phyloP scores from a whole-genome alignment of 371 early-diverging fungal genomes.

The Mucor indicus region DNA sequence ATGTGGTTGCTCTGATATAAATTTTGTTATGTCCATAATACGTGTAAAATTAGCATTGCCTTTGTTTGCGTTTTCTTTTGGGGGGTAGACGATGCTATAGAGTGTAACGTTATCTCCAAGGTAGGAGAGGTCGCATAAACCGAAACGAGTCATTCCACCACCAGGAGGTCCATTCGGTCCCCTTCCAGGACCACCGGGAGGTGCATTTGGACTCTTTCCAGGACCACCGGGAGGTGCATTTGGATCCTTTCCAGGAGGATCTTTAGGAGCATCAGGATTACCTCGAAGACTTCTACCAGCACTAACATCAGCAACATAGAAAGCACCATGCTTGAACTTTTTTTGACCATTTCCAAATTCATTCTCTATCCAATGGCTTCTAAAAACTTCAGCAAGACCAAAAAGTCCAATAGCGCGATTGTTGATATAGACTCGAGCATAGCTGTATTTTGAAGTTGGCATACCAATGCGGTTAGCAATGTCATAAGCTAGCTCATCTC shows the following conservation, averaged over 20 bases:
- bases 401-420: constrained; percentile 31
- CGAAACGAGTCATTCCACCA: not conserved
- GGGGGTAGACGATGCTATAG: constrained; percentile 7
- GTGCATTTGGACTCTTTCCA: not conserved
- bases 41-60: constrained; percentile 9
- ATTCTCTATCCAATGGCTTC: constrained; percentile 31
- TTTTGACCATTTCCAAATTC: constrained; percentile 23
- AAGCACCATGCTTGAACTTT: constrained; percentile 18
- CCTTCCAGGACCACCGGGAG: not conserved
- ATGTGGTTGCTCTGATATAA: constrained; percentile 9
- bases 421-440: constrained; percentile 28
- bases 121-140: constrained; percentile 17
- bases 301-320: constrained; percentile 17
- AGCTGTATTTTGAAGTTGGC: constrained; percentile 35
- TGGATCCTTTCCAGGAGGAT: not conserved
- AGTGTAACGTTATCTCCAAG: constrained; percentile 18
- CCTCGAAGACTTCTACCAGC: constrained; percentile 3
- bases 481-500: constrained; percentile 48
- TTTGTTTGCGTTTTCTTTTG: constrained; percentile 2
- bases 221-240: not conserved
- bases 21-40: constrained; percentile 15
- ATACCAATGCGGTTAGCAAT: constrained; percentile 39
- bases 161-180: not conserved
- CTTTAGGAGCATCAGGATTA: not conserved
- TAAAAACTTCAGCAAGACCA: constrained; percentile 27